phyloP scores from a whole-genome alignment of 73 alveolate genomes.

The Paramecium sonneborni region DNA sequence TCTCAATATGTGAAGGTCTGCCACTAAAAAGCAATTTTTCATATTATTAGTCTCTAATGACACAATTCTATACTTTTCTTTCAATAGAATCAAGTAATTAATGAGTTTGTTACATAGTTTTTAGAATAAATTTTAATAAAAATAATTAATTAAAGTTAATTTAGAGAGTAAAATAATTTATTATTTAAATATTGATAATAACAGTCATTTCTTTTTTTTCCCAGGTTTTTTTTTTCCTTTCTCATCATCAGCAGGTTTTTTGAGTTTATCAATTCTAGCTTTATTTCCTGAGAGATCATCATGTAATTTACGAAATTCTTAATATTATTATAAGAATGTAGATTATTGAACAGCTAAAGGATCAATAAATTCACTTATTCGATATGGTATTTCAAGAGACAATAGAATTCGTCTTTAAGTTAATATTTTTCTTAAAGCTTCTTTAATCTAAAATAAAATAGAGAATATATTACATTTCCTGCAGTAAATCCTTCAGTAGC shows the following conservation, averaged over 20 bases:
- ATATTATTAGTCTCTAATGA: background rate
- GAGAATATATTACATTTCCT: conserved; percentile 71
- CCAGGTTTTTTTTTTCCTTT: conserved; percentile 48
- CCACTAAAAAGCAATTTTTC: conserved; percentile 35
- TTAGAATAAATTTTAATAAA: background rate
- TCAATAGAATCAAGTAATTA: conserved; percentile 43
- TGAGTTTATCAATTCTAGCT: conserved; percentile 70
- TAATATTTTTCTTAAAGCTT: conserved; percentile 77
- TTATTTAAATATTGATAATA: background rate
- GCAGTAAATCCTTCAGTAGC: conserved; percentile 89
- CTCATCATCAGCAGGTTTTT: conserved; percentile 77
- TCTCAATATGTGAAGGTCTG: conserved; percentile 16
- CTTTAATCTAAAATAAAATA: conserved; percentile 57
- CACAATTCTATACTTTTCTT: conserved; percentile 33
- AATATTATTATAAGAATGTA: conserved; percentile 70
- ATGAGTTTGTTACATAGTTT: conserved; percentile 32
- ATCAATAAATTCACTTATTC: conserved; percentile 79
- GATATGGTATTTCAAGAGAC: conserved; percentile 72
- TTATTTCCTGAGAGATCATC: conserved; percentile 74
- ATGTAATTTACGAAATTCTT: conserved; percentile 71
- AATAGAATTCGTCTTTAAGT: conserved; percentile 72
- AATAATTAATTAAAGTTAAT: background rate
- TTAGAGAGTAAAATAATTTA: background rate
- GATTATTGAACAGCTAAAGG: conserved; percentile 80
- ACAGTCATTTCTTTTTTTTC: background rate